A percentile compares a stretch with the other conserved stretches of the same genome.
Conservation (phyloP, 116 monocot genomes). For the Cymodocea nodosa region DNA sequence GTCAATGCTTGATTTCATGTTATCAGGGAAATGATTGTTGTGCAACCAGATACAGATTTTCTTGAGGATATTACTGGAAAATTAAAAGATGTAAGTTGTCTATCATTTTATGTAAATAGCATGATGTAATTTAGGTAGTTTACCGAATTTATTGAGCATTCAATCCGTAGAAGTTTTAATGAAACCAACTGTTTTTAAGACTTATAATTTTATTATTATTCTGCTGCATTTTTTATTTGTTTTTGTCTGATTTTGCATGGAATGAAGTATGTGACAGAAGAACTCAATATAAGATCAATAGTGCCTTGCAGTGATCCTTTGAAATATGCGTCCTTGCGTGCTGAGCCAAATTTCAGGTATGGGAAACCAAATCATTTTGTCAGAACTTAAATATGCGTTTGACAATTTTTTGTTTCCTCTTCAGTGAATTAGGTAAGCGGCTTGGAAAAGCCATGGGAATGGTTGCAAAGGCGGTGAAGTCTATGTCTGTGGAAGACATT, state of each 20-base stretch:
- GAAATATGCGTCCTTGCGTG: constrained; percentile 78
- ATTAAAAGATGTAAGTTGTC: constrained; percentile 33
- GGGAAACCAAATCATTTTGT: too few relatives aligned
- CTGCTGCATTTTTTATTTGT: not conserved
- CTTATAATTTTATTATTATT: too few relatives aligned
- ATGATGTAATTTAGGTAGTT: not conserved
- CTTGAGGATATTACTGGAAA: constrained; percentile 96
- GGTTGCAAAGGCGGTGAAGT: constrained; percentile 79
- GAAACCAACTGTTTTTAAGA: not conserved
- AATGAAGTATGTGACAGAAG: constrained; percentile 85
- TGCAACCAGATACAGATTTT: constrained; percentile 81
- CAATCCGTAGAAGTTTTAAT: too few relatives aligned
- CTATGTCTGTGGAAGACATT: constrained; percentile 82
- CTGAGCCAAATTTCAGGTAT: constrained; percentile 95
- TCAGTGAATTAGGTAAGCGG: constrained; percentile 76
- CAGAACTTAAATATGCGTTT: too few relatives aligned
- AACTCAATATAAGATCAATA: constrained; percentile 89
- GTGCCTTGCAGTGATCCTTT: constrained; percentile 88
- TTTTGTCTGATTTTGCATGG: not conserved
- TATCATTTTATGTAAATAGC: not conserved
- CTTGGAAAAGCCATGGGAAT: constrained; percentile 80
- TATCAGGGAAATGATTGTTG: constrained; percentile 87
- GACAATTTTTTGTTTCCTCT: not conserved
- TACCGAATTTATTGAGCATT: not conserved
- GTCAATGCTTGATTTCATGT: not conserved